A percentile compares a stretch with the other conserved stretches of the same genome.
Conservation (phyloP, 1,139 yeast genomes). For the Meyerozyma guilliermondii region DNA sequence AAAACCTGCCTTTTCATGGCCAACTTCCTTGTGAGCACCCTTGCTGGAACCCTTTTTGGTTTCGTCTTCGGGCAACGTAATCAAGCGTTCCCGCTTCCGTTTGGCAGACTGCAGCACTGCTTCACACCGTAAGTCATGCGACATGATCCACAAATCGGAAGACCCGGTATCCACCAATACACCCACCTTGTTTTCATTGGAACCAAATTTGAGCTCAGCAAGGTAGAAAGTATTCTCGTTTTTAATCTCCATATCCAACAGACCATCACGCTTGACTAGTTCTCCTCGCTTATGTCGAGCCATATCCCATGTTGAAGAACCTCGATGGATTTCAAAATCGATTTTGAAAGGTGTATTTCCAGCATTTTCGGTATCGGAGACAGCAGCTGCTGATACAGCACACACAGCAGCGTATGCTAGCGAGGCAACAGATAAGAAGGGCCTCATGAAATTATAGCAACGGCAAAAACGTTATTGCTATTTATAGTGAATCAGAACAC, state of each 20-base stretch:
- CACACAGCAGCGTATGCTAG: too few relatives aligned
- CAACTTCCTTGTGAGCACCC: background rate
- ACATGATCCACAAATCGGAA: constrained; percentile 44
- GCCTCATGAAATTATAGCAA: too few relatives aligned
- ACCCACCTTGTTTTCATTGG: constrained; percentile 22
- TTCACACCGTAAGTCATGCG: constrained; percentile 25
- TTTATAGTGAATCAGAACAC: too few relatives aligned
- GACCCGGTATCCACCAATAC: constrained; percentile 44
- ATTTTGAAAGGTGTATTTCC: constrained; percentile 11
- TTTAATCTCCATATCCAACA: constrained; percentile 31
- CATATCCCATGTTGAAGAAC: constrained; percentile 15
- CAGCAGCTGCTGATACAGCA: too few relatives aligned
- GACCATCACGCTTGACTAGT: constrained; percentile 16
- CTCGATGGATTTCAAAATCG: constrained; percentile 25
- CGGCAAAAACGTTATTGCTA: too few relatives aligned
- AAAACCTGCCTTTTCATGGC: background rate
- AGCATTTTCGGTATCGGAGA: too few relatives aligned
- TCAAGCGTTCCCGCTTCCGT: background rate
- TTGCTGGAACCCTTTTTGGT: background rate
- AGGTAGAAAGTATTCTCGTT: constrained; percentile 48
- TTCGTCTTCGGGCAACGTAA: background rate
- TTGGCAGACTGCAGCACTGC: background rate
- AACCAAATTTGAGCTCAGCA: constrained; percentile 35
- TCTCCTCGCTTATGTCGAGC: constrained; percentile 8
- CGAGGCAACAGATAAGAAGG: too few relatives aligned